Conservation (phyloP, 148 eudicot genomes). For the Euryodendron excelsum region DNA sequence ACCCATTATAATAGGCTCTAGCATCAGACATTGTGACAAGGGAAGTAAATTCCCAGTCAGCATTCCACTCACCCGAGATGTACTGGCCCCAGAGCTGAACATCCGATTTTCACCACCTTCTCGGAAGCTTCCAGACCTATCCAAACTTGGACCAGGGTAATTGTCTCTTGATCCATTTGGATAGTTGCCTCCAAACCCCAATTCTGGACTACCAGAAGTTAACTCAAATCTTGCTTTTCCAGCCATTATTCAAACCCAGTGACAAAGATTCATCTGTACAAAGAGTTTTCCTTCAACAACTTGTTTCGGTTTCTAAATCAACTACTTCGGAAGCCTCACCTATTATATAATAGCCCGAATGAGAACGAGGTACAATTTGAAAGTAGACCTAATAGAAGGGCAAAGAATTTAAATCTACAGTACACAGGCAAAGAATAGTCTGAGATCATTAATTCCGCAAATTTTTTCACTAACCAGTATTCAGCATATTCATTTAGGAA, state of each 20-base stretch:
- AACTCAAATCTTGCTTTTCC: constrained; percentile 63
- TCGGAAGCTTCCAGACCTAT: constrained; percentile 80
- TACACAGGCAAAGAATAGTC: not conserved
- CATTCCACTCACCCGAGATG: constrained; percentile 44
- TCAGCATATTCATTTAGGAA: not conserved
- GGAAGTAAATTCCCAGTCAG: constrained; percentile 52
- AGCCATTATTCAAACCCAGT: constrained; percentile 54
- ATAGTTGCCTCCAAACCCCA: constrained; percentile 50
- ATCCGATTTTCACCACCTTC: constrained; percentile 61
- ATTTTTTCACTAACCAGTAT: not conserved
- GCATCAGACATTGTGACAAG: constrained; percentile 51
- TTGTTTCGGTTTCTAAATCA: constrained; percentile 16
- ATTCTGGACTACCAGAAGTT: constrained; percentile 64
- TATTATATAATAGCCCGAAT: constrained; percentile 15
- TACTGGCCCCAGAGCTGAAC: constrained; percentile 46
- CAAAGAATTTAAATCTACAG: too few species aligned
- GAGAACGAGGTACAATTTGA: not conserved
- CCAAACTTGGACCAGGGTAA: constrained; percentile 53
- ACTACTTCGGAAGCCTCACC: constrained; percentile 25
- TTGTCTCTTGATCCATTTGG: constrained; percentile 56
- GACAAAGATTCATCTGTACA: constrained; percentile 37
- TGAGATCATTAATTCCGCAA: not conserved
- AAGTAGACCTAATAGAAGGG: too few species aligned
- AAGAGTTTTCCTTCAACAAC: constrained; percentile 15
- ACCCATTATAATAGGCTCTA: constrained; percentile 66